A percentile compares a stretch with the other conserved stretches of the same genome.
phyloP scores from a whole-genome alignment of 2,329 filamentous ascomycete species.

The Aspergillus sp. region DNA sequence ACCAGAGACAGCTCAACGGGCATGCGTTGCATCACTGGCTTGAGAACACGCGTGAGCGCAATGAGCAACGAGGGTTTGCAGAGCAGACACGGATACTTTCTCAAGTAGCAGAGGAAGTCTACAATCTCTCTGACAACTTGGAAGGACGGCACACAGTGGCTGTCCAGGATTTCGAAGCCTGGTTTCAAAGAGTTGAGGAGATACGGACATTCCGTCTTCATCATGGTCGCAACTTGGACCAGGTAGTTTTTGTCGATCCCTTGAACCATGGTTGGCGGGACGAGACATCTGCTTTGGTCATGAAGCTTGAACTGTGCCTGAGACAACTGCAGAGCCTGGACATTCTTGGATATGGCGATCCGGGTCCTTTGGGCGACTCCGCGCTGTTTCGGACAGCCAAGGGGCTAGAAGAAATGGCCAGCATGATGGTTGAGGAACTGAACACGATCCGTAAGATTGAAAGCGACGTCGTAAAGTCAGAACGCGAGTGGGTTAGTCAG shows the following conservation, averaged over 20 bases:
- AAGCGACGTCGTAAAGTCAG: slow-evolving; percentile 34
- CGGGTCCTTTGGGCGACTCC: slow-evolving; percentile 27
- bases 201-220: slow-evolving; percentile 26
- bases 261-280: slow-evolving; percentile 38
- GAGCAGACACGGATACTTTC: slow-evolving; percentile 44
- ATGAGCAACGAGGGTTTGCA: slow-evolving; percentile 31
- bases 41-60: slow-evolving; percentile 32
- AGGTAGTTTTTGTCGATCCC: slow-evolving; percentile 37
- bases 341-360: slow-evolving; percentile 32
- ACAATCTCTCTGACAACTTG: slow-evolving; percentile 30
- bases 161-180: slow-evolving; percentile 38
- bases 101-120: slow-evolving; percentile 41
- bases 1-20: slow-evolving; percentile 36
- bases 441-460: slow-evolving; percentile 39
- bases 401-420: slow-evolving; percentile 32
- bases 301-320: slow-evolving; percentile 38
- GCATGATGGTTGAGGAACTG: slow-evolving; percentile 42
- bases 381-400: slow-evolving; percentile 34
- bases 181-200: slow-evolving; percentile 33
- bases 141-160: slow-evolving; percentile 33
- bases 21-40: slow-evolving; percentile 39
- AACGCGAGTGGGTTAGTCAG: slow-evolving; percentile 35
- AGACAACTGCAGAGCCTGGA: slow-evolving; percentile 42
- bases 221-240: slow-evolving; percentile 14
- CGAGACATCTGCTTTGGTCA: slow-evolving; percentile 29